phyloP scores from a whole-genome alignment of 2,329 filamentous ascomycete genomes.

The Hypoxylon sp. region DNA sequence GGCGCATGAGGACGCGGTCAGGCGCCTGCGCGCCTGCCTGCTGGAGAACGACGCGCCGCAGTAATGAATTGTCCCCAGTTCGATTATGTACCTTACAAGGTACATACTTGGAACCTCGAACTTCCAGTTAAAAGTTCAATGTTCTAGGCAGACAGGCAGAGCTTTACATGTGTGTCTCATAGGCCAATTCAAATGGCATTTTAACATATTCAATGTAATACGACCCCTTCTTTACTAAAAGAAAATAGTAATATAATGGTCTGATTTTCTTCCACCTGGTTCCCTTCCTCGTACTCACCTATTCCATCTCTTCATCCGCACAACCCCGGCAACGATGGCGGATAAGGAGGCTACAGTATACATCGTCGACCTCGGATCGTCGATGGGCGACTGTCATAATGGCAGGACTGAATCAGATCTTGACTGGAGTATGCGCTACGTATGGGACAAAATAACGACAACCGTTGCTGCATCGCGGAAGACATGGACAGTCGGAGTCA shows the following conservation, averaged over 20 bases:
- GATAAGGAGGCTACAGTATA: conserved; percentile 95
- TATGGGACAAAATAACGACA: conserved; percentile 92
- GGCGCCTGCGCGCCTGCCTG: conserved; percentile 51
- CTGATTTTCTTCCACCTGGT: conserved; percentile 6
- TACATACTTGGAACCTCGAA: conserved; percentile 24
- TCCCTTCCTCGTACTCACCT: conserved; percentile 15
- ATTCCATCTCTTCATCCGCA: conserved; percentile 6
- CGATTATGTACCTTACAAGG: conserved; percentile 2
- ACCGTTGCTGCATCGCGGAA: conserved; percentile 79
- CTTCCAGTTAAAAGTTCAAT: not conserved
- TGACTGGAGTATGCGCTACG: conserved; percentile 90
- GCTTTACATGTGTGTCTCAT: conserved; percentile 7
- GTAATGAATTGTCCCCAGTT: conserved; percentile 5
- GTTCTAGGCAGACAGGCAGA: conserved; percentile 41
- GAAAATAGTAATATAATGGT: conserved; percentile 3
- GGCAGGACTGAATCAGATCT: conserved; percentile 84
- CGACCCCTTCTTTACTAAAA: not conserved
- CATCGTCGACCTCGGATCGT: conserved; percentile 87
- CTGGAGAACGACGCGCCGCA: conserved; percentile 27
- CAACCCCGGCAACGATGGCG: conserved; percentile 74
- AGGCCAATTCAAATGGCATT: conserved; percentile 13
- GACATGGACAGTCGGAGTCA: conserved; percentile 80
- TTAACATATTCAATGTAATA: conserved; percentile 6
- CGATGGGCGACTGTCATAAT: conserved; percentile 82
- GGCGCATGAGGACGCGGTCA: conserved; percentile 44